Evolutionary conservation across 768 basidiomycete genomes (phyloP).

Genomic region (Lentinus brumalis): DNA sequence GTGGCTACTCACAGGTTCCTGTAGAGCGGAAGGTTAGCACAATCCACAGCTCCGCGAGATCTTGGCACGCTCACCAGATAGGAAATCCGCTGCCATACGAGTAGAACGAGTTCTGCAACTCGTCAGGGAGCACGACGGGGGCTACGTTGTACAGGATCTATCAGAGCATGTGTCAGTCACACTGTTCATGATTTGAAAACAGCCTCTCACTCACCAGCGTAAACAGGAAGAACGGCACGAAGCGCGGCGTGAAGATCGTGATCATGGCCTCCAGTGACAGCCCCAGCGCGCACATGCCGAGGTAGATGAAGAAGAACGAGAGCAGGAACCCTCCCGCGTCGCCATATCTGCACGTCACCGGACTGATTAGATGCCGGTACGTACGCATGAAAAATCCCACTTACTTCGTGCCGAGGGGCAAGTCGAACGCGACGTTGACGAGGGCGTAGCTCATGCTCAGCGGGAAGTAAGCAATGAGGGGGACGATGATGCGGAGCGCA

Average conservation of each 20-base stretch:
- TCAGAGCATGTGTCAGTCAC: too few relatives aligned
- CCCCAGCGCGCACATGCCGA: constrained; percentile 37
- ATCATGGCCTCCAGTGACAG: constrained; percentile 37
- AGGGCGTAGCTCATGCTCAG: constrained; percentile 45
- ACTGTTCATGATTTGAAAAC: too few relatives aligned
- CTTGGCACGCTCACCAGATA: constrained; percentile 28
- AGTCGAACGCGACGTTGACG: constrained; percentile 44
- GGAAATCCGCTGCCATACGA: too few relatives aligned
- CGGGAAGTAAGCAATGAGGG: constrained; percentile 38
- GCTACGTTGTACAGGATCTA: too few relatives aligned
- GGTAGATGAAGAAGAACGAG: constrained; percentile 34
- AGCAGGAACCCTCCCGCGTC: constrained; percentile 30
- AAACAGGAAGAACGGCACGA: constrained; percentile 37
- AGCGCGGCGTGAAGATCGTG: constrained; percentile 35
- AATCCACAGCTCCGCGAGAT: not conserved
- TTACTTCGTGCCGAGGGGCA: constrained; percentile 43
- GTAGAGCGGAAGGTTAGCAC: constrained; percentile 2
- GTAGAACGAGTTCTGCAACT: too few relatives aligned
- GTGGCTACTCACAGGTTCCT: constrained; percentile 26
- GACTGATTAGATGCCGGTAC: too few relatives aligned
- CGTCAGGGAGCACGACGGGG: too few relatives aligned
- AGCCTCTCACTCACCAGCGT: too few relatives aligned
- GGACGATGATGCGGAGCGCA: constrained; percentile 36
- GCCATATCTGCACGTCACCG: constrained; percentile 15
- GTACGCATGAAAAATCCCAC: not conserved